These are phyloP conservation scores for Zizania latifolia DNA, from an alignment of 176 grass and related monocot species.

Conservation along the genomic window DNA sequence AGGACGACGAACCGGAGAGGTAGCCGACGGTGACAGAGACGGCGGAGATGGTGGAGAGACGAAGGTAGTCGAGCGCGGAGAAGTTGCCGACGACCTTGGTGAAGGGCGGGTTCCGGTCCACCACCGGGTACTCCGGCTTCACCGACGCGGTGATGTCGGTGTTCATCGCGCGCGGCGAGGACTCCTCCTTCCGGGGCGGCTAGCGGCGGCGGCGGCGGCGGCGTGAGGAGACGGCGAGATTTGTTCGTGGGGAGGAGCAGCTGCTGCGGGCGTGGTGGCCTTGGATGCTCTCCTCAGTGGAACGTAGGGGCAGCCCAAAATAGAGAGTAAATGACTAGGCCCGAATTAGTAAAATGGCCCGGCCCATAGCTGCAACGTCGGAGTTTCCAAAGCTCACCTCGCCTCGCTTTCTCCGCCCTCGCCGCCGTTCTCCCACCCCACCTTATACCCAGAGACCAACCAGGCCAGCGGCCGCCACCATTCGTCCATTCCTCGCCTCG, in stretches of 20 bases:
- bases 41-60: conserved; percentile 89
- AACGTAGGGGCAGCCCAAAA: background rate
- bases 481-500: background rate
- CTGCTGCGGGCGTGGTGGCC: background rate
- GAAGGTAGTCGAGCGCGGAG: conserved; percentile 84
- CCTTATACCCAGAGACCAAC: conserved; percentile 22
- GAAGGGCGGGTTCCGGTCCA: conserved; percentile 90
- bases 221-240: conserved; percentile 28
- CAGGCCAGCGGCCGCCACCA: background rate
- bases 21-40: conserved; percentile 94
- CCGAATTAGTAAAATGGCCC: background rate
- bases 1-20: conserved; percentile 51
- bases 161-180: conserved; percentile 46
- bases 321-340: too few relatives aligned
- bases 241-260: conserved; percentile 13
- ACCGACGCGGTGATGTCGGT: conserved; percentile 86
- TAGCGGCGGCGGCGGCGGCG: background rate
- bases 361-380: background rate
- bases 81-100: conserved; percentile 92
- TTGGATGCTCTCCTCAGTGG: background rate
- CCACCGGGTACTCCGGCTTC: conserved; percentile 94
- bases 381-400: conserved; percentile 31
- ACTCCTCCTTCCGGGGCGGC: conserved; percentile 3
- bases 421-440: background rate
- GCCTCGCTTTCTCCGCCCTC: conserved; percentile 45